Conservation (phyloP, 257 asterid genomes). For the Cruciata laevipes region DNA sequence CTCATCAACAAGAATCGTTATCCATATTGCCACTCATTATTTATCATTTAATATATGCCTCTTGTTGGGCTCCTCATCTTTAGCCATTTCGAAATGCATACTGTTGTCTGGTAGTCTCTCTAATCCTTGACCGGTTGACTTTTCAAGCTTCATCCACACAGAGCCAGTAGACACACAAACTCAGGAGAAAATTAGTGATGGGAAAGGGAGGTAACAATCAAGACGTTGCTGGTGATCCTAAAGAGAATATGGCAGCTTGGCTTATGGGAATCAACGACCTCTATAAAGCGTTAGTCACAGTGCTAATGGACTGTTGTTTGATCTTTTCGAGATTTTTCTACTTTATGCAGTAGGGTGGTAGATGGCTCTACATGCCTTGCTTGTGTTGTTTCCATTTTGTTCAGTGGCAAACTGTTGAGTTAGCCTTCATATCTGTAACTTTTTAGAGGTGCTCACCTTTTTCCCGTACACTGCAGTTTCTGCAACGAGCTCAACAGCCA, state of each 20-base stretch:
- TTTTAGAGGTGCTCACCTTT: neutral
- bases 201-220: slow-evolving; percentile 56
- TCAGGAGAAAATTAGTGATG: slow-evolving; percentile 24
- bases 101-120: neutral
- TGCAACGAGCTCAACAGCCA: neutral
- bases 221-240: slow-evolving; percentile 23
- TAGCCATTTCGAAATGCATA: neutral
- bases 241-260: slow-evolving; percentile 97
- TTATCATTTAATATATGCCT: neutral
- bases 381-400: neutral
- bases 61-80: neutral
- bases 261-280: slow-evolving; percentile 72
- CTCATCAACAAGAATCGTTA: neutral
- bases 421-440: neutral
- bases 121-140: no score
- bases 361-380: neutral
- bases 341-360: neutral
- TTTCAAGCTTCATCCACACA: no score
- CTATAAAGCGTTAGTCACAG: slow-evolving; percentile 51
- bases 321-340: neutral
- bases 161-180: neutral
- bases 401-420: neutral
- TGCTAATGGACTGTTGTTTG: no score
- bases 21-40: neutral
- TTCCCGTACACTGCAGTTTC: neutral